Base-by-base conservation (phyloP, 2,329 filamentous ascomycete species). In the Plectosphaerella sp. region DNA sequence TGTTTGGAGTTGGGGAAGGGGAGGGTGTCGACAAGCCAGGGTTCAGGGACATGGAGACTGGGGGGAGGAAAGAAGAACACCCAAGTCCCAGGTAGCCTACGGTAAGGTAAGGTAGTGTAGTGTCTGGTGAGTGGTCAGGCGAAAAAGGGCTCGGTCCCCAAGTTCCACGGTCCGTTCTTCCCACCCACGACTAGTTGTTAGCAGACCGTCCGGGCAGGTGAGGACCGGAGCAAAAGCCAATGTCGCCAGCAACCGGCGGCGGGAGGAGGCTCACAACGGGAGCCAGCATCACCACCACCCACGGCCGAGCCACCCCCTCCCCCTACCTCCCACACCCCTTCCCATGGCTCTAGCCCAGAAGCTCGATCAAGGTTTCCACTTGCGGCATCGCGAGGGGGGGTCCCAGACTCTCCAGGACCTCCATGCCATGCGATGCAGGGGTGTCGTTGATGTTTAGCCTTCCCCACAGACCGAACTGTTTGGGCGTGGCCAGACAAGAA, bases 371-470 rank as follows among this genome's bases (percentile, higher is more conserved):
- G 61, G 62, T 64, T 66, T 62, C 63, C 61, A 62, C 61, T 57
- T 63, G 55, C 57, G 60, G 63, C 61, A 61, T 61, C 59, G 62
- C 58, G 51, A 61, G 56, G 56, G 61, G 61, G 41, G 28, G 8
- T 9, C 28, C 28, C 3, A 33, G 28, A 33, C 8, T 20, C 18
- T 20, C 41, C 41, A 43, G 41, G 41, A n/a, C 41, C 28, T 18
- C 41, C 41, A 43, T 43, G 41, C 41, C 41, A 43, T 67, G 66
- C 66, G 64, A 66, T 62, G 62, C 63, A 60, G 57, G 57, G 58
- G 55, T 57, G 61, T 65, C 60, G 59, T 61, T 56, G 60, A 61
- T 60, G 62, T 64, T 63, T 64, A 64, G 63, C 57, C 57, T 66
- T 62, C 62, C 62, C 62, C 65, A 66, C 62, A 62, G 57, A 57